phyloP scores from a whole-genome alignment of 1,284 basidiomycete species.

The Sphagnurus paluster region DNA sequence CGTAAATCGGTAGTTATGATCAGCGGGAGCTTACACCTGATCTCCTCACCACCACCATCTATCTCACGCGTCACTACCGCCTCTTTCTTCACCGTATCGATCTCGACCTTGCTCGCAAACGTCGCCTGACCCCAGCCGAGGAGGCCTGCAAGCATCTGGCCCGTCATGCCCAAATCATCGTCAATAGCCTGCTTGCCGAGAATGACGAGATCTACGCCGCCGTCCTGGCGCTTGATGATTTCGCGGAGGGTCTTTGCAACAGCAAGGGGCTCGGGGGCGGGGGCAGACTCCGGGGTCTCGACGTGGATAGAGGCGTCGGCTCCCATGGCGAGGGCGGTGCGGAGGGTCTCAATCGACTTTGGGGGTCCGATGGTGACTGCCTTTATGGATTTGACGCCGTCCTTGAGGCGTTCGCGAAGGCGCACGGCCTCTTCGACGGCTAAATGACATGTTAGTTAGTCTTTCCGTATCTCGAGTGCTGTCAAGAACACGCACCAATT shows the following conservation, averaged over 20 bases:
- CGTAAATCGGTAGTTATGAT: slow-evolving; percentile 94
- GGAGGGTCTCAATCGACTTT: slow-evolving; percentile 88
- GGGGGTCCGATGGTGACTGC: slow-evolving; percentile 92
- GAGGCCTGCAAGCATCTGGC: slow-evolving; percentile 96
- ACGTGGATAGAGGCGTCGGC: slow-evolving; percentile 94
- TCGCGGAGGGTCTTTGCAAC: slow-evolving; percentile 85
- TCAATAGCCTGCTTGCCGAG: slow-evolving; percentile 99
- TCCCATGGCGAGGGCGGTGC: slow-evolving; percentile 97
- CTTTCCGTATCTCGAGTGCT: neutral
- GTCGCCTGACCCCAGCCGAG: slow-evolving; percentile 94
- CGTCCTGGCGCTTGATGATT: slow-evolving; percentile 71
- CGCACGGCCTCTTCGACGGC: slow-evolving; percentile 98
- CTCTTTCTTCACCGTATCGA: slow-evolving; percentile 70
- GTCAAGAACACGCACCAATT: slow-evolving; percentile 68
- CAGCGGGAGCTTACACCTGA: slow-evolving; percentile 81
- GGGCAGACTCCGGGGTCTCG: slow-evolving; percentile 73
- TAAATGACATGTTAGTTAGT: slow-evolving; percentile 33
- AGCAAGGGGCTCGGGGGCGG: slow-evolving; percentile 81
- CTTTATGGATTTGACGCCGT: slow-evolving; percentile 81
- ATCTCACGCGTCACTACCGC: slow-evolving; percentile 88
- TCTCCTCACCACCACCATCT: slow-evolving; percentile 89
- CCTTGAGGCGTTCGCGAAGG: slow-evolving; percentile 81
- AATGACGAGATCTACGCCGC: slow-evolving; percentile 84
- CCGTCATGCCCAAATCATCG: slow-evolving; percentile 96
- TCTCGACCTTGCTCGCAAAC: slow-evolving; percentile 89